phyloP scores from a whole-genome alignment of 164 flowering plant species.

The Cinnamomum micranthum region DNA sequence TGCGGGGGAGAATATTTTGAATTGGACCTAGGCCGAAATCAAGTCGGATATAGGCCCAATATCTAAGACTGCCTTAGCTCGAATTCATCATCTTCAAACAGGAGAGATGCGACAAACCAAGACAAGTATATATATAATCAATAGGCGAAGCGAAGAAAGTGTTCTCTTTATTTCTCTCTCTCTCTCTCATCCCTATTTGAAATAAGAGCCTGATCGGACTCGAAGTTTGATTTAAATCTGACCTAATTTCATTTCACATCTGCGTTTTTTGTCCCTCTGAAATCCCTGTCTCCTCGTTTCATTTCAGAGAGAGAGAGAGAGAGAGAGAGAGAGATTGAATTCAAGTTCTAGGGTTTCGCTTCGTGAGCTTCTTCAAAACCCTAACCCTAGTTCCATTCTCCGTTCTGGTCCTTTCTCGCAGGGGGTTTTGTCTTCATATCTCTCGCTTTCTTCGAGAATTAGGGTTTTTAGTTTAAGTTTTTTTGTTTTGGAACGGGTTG shows the following conservation, averaged over 20 bases:
- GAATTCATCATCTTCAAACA: too few relatives aligned
- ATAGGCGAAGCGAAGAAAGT: too few relatives aligned
- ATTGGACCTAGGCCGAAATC: too few relatives aligned
- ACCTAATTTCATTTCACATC: not conserved
- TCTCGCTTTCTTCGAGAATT: not conserved
- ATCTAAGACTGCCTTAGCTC: too few relatives aligned
- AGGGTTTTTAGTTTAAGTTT: not conserved
- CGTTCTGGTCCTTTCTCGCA: too few relatives aligned
- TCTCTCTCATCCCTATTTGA: not conserved
- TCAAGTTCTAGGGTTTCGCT: not conserved
- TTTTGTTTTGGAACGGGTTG: not conserved
- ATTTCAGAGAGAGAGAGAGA: not conserved
- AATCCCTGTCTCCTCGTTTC: not conserved
- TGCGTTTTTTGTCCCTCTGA: not conserved
- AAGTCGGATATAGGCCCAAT: too few relatives aligned
- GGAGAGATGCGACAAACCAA: too few relatives aligned
- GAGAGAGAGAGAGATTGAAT: not conserved
- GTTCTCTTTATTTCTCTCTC: too few relatives aligned
- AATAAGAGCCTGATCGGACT: not conserved
- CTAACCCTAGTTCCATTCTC: not conserved
- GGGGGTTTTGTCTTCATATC: not conserved
- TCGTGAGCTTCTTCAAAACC: not conserved
- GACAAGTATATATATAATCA: too few relatives aligned
- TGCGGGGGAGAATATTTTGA: too few relatives aligned
- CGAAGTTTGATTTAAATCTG: not conserved